phyloP scores from a whole-genome alignment of 1,139 yeast genomes.

The Hansenula anomala region DNA sequence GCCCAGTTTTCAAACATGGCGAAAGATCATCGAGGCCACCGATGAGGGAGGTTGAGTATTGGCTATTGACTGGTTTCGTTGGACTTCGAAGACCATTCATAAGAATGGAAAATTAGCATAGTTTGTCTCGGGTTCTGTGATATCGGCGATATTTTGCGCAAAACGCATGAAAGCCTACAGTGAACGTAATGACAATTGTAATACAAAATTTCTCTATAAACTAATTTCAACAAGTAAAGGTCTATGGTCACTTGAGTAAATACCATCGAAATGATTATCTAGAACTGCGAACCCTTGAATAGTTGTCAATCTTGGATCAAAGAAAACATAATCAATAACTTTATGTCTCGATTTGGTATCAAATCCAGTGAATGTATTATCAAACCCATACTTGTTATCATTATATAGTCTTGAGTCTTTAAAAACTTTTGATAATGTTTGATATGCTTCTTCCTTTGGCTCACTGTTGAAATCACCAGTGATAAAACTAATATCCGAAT shows the following conservation, averaged over 20 bases:
- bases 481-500: constrained; percentile 37
- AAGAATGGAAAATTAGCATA: too few relatives aligned
- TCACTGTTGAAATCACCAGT: constrained; percentile 50
- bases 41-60: too few relatives aligned
- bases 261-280: constrained; percentile 40
- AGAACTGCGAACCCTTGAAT: constrained; percentile 38
- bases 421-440: constrained; percentile 31
- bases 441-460: constrained; percentile 46
- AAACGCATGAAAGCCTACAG: neutral
- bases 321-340: constrained; percentile 48
- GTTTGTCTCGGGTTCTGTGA: too few relatives aligned
- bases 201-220: too few relatives aligned
- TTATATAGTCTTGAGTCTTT: constrained; percentile 28
- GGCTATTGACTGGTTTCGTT: too few relatives aligned
- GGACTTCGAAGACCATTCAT: too few relatives aligned
- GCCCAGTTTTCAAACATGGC: too few relatives aligned
- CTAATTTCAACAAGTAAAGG: constrained; percentile 43
- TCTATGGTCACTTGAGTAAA: constrained; percentile 49
- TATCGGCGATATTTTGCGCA: neutral
- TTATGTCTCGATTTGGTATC: constrained; percentile 29
- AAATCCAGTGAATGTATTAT: constrained; percentile 47
- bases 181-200: neutral
- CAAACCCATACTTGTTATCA: constrained; percentile 37
- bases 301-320: constrained; percentile 30
- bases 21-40: too few relatives aligned